Evolutionary conservation across 73 alveolate species (phyloP).

Genomic region (Uronychia setigera): DNA sequence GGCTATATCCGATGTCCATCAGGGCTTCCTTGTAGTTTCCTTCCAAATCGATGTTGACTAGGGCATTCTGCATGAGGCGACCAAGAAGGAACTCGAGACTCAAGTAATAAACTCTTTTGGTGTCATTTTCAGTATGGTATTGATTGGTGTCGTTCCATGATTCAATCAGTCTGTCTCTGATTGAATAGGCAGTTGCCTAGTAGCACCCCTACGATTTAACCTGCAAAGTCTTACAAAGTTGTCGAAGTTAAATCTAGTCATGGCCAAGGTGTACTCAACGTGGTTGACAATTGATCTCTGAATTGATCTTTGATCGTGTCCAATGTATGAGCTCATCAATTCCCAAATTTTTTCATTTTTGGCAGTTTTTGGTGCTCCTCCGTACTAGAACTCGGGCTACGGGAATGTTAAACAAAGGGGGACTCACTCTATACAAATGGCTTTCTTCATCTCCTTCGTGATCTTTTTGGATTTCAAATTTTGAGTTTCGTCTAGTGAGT

Average conservation of each 20-base stretch:
- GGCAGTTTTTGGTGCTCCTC: slow-evolving; percentile 28
- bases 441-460: slow-evolving; percentile 8
- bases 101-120: slow-evolving; percentile 92
- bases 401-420: too few relatives aligned
- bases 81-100: slow-evolving; percentile 99
- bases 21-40: slow-evolving; percentile 90
- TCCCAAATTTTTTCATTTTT: slow-evolving; percentile 77
- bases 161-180: slow-evolving; percentile 97
- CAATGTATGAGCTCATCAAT: slow-evolving; percentile 81
- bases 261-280: slow-evolving; percentile 92
- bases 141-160: slow-evolving; percentile 94
- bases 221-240: slow-evolving; percentile 42
- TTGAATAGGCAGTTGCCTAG: slow-evolving; percentile 94
- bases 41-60: slow-evolving; percentile 94
- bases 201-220: slow-evolving; percentile 53
- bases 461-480: slow-evolving; percentile 29
- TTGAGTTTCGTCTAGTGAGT: slow-evolving; percentile 28
- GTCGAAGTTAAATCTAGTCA: slow-evolving; percentile 87
- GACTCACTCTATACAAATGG: slow-evolving; percentile 38
- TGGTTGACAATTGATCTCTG: slow-evolving; percentile 83
- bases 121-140: slow-evolving; percentile 59
- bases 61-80: slow-evolving; percentile 95
- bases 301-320: slow-evolving; percentile 57
- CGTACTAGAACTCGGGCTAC: slow-evolving; percentile 60
- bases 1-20: slow-evolving; percentile 87